Conservation (phyloP, 2,329 filamentous ascomycete genomes). For the Penicillium verrucosum region DNA sequence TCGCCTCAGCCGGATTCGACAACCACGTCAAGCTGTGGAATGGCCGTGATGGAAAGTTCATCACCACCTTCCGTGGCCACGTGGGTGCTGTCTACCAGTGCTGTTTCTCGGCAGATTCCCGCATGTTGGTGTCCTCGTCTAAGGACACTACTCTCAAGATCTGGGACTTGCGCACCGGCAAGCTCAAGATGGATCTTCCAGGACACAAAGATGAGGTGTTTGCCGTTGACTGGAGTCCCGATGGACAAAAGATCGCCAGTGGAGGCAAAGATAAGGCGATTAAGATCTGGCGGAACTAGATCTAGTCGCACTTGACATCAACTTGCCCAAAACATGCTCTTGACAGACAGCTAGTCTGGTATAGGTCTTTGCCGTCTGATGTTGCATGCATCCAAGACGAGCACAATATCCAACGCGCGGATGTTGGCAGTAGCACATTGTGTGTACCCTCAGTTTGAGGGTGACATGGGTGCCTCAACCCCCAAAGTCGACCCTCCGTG, state of each 20-base stretch:
- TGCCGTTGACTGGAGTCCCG: constrained; percentile 90
- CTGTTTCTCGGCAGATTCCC: constrained; percentile 85
- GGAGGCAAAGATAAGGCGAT: constrained; percentile 86
- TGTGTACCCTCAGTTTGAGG: not conserved
- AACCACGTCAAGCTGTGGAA: constrained; percentile 95
- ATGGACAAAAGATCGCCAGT: constrained; percentile 83
- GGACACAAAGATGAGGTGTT: constrained; percentile 93
- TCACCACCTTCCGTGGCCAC: constrained; percentile 83
- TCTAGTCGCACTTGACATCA: constrained; percentile 1
- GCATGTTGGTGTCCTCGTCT: constrained; percentile 80
- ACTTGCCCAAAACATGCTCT: not conserved
- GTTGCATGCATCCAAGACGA: not conserved
- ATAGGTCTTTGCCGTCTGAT: not conserved
- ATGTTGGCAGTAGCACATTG: not conserved
- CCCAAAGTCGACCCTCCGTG: not conserved
- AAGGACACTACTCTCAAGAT: constrained; percentile 94
- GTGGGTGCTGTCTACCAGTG: constrained; percentile 90
- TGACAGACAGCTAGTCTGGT: not conserved
- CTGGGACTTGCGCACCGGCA: constrained; percentile 85
- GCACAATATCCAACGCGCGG: not conserved
- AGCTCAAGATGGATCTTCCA: constrained; percentile 76
- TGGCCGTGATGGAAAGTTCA: constrained; percentile 70
- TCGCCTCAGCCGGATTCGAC: constrained; percentile 88
- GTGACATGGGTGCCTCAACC: not conserved
- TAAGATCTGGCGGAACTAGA: constrained; percentile 61